Percentiles rank a stretch among this genome's conserved stretches.
Conservation (phyloP, 2,329 filamentous ascomycete species). For the Cercospora beticola region DNA sequence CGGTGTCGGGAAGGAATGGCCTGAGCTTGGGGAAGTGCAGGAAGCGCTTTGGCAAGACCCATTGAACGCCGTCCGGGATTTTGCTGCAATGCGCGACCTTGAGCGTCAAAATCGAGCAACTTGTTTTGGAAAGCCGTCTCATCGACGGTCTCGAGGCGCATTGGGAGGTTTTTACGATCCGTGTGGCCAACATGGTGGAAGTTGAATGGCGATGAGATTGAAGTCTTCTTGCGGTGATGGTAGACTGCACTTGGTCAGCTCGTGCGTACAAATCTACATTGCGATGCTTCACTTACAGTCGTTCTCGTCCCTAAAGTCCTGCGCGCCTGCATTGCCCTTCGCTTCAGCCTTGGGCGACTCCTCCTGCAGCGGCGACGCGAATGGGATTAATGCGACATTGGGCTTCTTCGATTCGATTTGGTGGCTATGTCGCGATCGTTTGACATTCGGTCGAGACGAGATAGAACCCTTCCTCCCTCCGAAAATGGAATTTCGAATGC, state of each 20-base stretch:
- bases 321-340: constrained; percentile 14
- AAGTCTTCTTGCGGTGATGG: constrained; percentile 42
- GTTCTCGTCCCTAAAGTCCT: constrained; percentile 21
- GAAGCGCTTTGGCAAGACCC: constrained; percentile 16
- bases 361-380: constrained; percentile 14
- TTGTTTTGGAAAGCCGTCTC: constrained; percentile 54
- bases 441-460: constrained; percentile 12
- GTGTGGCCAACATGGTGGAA: constrained; percentile 65
- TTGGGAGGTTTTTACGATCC: constrained; percentile 54
- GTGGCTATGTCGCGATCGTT: constrained; percentile 21
- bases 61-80: constrained; percentile 17
- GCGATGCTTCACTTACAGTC: constrained; percentile 23
- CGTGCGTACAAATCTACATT: background rate
- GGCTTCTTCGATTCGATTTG: constrained; percentile 4
- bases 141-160: constrained; percentile 50
- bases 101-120: constrained; percentile 55
- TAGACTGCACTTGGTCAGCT: constrained; percentile 26
- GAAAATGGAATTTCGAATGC: constrained; percentile 31
- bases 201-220: constrained; percentile 63
- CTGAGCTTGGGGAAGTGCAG: background rate
- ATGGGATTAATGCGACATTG: constrained; percentile 19
- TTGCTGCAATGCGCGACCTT: constrained; percentile 50
- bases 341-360: background rate
- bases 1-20: constrained; percentile 16
- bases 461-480: constrained; percentile 19